Base-by-base conservation (phyloP, 148 eudicot species). In the Polygonum maritimum region DNA sequence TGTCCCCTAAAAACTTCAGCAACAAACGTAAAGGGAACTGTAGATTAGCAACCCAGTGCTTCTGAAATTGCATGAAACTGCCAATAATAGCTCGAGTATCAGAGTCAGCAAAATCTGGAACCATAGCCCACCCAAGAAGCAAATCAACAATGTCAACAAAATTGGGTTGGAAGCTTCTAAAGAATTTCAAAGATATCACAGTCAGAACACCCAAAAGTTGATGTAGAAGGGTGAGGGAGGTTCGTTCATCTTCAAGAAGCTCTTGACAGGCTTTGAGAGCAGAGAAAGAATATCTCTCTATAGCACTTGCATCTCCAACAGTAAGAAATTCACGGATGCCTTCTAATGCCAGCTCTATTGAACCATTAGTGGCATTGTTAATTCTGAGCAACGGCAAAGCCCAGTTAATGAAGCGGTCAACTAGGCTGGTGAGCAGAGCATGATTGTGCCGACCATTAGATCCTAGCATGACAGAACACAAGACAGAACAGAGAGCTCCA, bases 91-190 rank as follows among this genome's bases (percentile, higher is more conserved):
- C 86, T 74, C 77, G 84, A 78, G 88, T 88, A 76, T 95, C 94
- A 78, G 96, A 79, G 75, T 92, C 94, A 54, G 85, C 80, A 80
- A 95, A 87, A 78, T 91, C 97, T 2, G 97, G 99, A 74, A 90
- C 80, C 99, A 95, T 89, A 10, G 97, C 94, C 99, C 99, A 95
- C 74, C 98, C 99, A 73, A 95, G 94, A 84, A 95, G 97, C 83
- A 95, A 83, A 78, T 95, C 99, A 76, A 95, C 97, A 81, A 95
- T 89, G 83, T 95, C 99, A 73, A 88, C 88, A 86, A 95, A 95
- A 80, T 90, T 96, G 33, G 97, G 92, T 75, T 92, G 97, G 80
- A 95, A 95, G 79, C 87, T 87, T 85, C 90, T 80, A 71, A 85
- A 90, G 77, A 92, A 95, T 73, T 90, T 92, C 85, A 92, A 83